Base-by-base conservation (phyloP, 495 filamentous ascomycete genomes). In the Podospora tetraspora region DNA sequence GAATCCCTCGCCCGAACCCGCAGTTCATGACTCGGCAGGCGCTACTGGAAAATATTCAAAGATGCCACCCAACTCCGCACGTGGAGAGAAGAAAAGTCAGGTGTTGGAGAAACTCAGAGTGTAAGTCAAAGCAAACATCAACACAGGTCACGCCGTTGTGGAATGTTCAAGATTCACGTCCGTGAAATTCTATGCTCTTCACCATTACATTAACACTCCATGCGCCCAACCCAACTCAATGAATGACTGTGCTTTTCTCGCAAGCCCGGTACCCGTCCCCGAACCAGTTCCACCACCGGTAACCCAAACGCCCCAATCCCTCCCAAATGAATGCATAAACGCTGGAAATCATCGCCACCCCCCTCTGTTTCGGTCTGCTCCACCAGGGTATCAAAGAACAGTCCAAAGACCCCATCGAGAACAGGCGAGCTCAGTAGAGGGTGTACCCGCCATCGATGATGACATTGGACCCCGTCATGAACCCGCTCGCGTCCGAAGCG, bases 391-490 rank as follows among this genome's bases (percentile, higher is more conserved):
- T 56, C 62, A 63, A 37, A 63, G 29, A 24, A 43, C 29, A 24
- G 34, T 13, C 9, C 62, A 43, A 22, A 63, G 43, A 52, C 19
- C 25, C 30, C 63, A 61, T 63, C 59, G 58, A 61, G 12, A 66
- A 64, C 61, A 32, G 59, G 27, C 30, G 27, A 23, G 19, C 59
- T 79, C 80, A 82, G 70, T 77, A 79, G 66, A 79, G 79, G 6
- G 81, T 81, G 74, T 82, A 85, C 68, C 88, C 83, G 72, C 87
- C 90, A 77, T 93, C 90, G 63, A 90, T 89, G 69, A 91, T 83
- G 71, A 93, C 84, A 80, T 95, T 89, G 66, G 85, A 80, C 23
- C 92, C 93, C 25, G 91, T 96, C 83, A 94, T 90, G 79, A 91
- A 97, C 22, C 81, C 79, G 23, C 85, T 88, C 4, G 90, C 88